Evolutionary conservation across 495 filamentous ascomycete species (phyloP).

Genomic region (Neurospora hispaniola): DNA sequence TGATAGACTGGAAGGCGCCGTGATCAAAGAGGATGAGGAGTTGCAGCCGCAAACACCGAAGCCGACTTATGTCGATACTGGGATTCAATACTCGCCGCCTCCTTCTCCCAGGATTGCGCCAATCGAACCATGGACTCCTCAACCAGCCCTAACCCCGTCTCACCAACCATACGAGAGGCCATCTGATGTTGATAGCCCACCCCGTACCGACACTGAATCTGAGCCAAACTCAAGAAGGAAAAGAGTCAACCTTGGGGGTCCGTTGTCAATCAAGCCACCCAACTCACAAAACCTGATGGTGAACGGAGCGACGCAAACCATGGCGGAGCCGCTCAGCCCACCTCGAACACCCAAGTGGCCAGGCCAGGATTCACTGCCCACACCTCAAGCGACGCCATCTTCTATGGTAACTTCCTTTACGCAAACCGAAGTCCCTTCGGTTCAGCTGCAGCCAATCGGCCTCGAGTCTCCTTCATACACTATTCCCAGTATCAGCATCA

Average conservation of each 20-base stretch:
- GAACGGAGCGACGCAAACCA: slow-evolving; percentile 62
- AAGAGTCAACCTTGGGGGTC: slow-evolving; percentile 40
- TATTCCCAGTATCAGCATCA: slow-evolving; percentile 52
- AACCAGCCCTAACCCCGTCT: slow-evolving; percentile 16
- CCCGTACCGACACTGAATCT: slow-evolving; percentile 43
- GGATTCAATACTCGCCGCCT: slow-evolving; percentile 73
- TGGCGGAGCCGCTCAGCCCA: slow-evolving; percentile 54
- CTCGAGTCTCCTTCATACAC: slow-evolving; percentile 27
- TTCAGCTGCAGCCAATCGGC: slow-evolving; percentile 20
- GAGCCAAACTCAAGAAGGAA: slow-evolving; percentile 65
- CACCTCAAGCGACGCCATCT: slow-evolving; percentile 14
- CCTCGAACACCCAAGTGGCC: slow-evolving; percentile 54
- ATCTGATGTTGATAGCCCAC: slow-evolving; percentile 29
- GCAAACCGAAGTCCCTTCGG: slow-evolving; percentile 51
- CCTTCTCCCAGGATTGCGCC: slow-evolving; percentile 51
- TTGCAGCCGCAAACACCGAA: slow-evolving; percentile 13
- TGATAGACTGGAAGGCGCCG: slow-evolving; percentile 37
- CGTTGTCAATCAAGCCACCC: slow-evolving; percentile 28
- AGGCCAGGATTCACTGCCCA: slow-evolving; percentile 18
- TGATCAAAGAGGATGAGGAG: slow-evolving; percentile 40
- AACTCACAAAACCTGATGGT: slow-evolving; percentile 42
- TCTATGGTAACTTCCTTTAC: slow-evolving; percentile 45
- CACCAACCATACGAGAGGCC: slow-evolving; percentile 23
- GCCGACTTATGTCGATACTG: slow-evolving; percentile 55
- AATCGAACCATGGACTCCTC: slow-evolving; percentile 29